phyloP scores from a whole-genome alignment of 2,329 filamentous ascomycete genomes.

The Alternaria sp. region DNA sequence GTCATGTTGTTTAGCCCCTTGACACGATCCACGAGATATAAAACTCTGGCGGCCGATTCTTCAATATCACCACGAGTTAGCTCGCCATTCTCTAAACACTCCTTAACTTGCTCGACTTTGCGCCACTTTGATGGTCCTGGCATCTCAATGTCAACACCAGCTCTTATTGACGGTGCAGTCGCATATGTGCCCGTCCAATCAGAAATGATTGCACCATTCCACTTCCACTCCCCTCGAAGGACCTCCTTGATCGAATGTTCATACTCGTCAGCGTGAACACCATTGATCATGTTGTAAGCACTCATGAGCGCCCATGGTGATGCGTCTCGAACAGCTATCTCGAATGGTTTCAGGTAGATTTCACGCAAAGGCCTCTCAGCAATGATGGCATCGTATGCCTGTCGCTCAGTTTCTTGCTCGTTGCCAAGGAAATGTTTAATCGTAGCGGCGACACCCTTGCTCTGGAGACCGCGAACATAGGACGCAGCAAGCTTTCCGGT shows the following conservation, averaged over 20 bases:
- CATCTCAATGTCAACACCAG: constrained; percentile 53
- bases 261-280: constrained; percentile 56
- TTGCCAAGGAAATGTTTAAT: constrained; percentile 83
- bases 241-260: constrained; percentile 54
- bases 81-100: constrained; percentile 47
- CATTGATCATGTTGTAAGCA: constrained; percentile 73
- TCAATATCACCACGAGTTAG: constrained; percentile 59
- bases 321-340: constrained; percentile 74
- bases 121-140: constrained; percentile 53
- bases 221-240: constrained; percentile 52
- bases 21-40: constrained; percentile 69
- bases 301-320: constrained; percentile 74
- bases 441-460: constrained; percentile 76
- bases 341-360: constrained; percentile 77
- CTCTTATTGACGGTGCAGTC: constrained; percentile 49
- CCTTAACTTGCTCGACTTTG: constrained; percentile 46
- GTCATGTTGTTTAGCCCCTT: constrained; percentile 66
- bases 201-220: constrained; percentile 55
- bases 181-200: constrained; percentile 54
- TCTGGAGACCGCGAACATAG: constrained; percentile 77
- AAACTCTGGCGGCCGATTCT: constrained; percentile 61
- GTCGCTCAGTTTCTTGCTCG: constrained; percentile 73
- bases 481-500: constrained; percentile 76
- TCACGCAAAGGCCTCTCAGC: constrained; percentile 72
- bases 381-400: constrained; percentile 70